Evolutionary conservation across 1,139 yeast genomes (phyloP).

Genomic region (Kazachstania sp.): DNA sequence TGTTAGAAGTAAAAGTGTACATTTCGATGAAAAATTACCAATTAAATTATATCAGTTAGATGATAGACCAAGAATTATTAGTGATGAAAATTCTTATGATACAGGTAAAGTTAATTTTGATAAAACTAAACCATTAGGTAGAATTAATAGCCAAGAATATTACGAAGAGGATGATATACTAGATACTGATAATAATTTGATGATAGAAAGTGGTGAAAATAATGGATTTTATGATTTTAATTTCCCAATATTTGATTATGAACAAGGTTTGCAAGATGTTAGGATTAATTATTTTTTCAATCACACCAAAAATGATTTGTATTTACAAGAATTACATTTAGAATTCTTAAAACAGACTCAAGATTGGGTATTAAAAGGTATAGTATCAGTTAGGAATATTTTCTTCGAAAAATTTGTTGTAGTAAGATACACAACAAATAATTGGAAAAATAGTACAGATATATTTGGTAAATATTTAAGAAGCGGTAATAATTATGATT

Average conservation of each 20-base stretch:
- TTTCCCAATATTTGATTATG: constrained; percentile 23
- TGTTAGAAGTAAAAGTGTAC: constrained; percentile 25
- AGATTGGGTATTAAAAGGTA: constrained; percentile 13
- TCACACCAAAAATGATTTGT: constrained; percentile 16
- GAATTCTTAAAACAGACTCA: constrained; percentile 8
- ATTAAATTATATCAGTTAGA: constrained; percentile 22
- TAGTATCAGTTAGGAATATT: constrained; percentile 25
- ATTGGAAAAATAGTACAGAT: constrained; percentile 25
- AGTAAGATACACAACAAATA: constrained; percentile 24
- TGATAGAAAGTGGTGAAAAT: background rate
- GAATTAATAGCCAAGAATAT: constrained; percentile 1
- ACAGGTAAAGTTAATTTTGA: constrained; percentile 9
- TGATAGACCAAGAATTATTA: constrained; percentile 22
- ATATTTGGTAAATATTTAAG: constrained; percentile 23
- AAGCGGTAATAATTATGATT: constrained; percentile 18
- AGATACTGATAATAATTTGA: background rate
- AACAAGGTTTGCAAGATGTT: constrained; percentile 20
- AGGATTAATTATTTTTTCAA: constrained; percentile 25
- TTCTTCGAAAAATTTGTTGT: constrained; percentile 25
- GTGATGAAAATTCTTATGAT: constrained; percentile 5
- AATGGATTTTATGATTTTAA: constrained; percentile 15
- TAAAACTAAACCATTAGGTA: constrained; percentile 6
- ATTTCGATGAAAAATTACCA: constrained; percentile 25
- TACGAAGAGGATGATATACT: constrained; percentile 2
- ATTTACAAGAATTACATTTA: constrained; percentile 23